These are phyloP conservation scores for Sophora flavescens DNA, from an alignment of 306 rosid species.

Conservation along the genomic window DNA sequence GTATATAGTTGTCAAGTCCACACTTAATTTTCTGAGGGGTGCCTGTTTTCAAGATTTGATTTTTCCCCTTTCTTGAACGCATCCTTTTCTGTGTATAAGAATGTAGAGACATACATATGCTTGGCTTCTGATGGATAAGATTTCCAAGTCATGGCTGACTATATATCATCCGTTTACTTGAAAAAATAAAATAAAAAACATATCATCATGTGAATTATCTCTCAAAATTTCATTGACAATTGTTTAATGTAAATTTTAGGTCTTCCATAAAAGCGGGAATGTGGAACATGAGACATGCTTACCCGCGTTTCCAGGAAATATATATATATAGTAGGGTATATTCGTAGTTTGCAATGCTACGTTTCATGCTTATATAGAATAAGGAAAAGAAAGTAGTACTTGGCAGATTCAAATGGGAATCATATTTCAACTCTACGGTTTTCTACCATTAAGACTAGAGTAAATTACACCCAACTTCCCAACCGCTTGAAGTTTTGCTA, in stretches of 20 bases:
- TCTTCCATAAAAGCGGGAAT: neutral
- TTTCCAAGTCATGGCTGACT: slow-evolving; percentile 51
- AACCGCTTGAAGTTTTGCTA: no score
- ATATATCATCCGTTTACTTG: neutral
- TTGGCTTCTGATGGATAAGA: slow-evolving; percentile 44
- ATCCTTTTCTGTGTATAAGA: slow-evolving; percentile 30
- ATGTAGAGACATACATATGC: slow-evolving; percentile 21
- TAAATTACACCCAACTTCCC: no score
- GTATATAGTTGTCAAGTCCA: slow-evolving; percentile 31
- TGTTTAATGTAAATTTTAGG: neutral
- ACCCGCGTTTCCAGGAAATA: neutral
- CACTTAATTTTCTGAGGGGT: slow-evolving; percentile 24
- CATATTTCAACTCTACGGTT: no score
- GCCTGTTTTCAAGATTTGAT: slow-evolving; percentile 22
- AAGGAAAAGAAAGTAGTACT: no score
- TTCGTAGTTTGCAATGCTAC: neutral
- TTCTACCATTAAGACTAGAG: no score
- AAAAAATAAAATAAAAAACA: no score
- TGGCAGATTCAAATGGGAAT: no score
- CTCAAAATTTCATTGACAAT: neutral
- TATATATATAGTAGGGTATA: neutral
- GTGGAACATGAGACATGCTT: neutral
- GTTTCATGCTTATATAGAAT: no score
- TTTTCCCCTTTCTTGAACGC: slow-evolving; percentile 42
- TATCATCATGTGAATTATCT: neutral